phyloP scores from a whole-genome alignment of 2,329 filamentous ascomycete genomes.

The Aspergillus fructus region DNA sequence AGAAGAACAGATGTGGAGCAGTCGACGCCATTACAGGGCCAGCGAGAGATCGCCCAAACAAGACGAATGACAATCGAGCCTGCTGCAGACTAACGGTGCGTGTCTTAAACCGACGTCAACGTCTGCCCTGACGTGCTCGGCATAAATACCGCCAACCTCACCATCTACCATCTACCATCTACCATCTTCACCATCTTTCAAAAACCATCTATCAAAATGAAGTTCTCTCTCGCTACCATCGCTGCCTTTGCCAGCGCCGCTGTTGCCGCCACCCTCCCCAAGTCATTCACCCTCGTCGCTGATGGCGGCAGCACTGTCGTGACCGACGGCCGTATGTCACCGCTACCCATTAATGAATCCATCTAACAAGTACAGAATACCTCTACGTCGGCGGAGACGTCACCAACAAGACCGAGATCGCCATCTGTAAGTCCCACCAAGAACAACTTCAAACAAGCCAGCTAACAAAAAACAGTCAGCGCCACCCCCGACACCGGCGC shows the following conservation, averaged over 20 bases:
- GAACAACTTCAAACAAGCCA: not conserved
- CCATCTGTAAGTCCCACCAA: constrained; percentile 24
- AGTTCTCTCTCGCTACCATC: constrained; percentile 27
- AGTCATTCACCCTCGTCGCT: constrained; percentile 28
- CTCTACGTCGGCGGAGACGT: constrained; percentile 23
- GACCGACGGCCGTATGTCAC: constrained; percentile 28
- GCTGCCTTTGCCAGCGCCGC: constrained; percentile 22
- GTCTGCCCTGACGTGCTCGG: not conserved
- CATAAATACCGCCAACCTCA: not conserved
- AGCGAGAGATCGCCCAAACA: not conserved
- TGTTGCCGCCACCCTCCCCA: constrained; percentile 22
- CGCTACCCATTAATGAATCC: not conserved
- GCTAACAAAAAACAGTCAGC: constrained; percentile 19
- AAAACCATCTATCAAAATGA: constrained; percentile 21
- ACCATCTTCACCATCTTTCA: not conserved
- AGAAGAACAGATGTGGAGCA: not conserved
- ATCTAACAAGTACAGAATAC: constrained; percentile 16
- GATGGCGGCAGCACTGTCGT: constrained; percentile 27
- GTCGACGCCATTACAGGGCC: not conserved
- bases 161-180: not conserved
- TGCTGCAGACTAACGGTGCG: not conserved
- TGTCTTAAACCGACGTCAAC: constrained; percentile 10
- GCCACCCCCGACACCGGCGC: constrained; percentile 17
- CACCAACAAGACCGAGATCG: constrained; percentile 19
- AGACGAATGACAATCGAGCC: not conserved